Base-by-base conservation (phyloP, 2,329 filamentous ascomycete species). In the Diaporthe helianthi region DNA sequence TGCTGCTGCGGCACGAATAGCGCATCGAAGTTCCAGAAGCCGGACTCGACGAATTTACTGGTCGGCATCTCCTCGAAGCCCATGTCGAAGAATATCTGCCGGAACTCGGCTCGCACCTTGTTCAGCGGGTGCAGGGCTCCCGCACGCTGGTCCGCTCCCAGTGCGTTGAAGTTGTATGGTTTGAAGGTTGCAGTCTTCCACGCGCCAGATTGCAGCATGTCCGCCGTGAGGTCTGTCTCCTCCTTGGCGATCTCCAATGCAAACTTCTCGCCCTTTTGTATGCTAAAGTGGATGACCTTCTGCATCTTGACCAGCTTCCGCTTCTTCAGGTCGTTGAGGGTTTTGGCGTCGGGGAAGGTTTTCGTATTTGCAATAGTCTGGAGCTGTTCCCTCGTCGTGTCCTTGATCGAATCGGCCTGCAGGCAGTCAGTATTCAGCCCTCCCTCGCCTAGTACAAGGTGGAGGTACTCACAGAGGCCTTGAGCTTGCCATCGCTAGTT, bases 11-110 rank as follows among this genome's bases (percentile, higher is more conserved):
- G 95, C 65, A 98, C 95, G 80, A 95, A 98, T 72, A 99, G 93
- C 29, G 94, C 90, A 78, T 98, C 95, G 80, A 98, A 98, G 82
- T 98, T 98, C 94, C 96, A 99, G 90, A 98, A 98, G 55, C 95
- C 94, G 15, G 94, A 95, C 83, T 99, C 96, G 72, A 98, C 94
- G 79, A 91, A 98, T 79, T 93, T 89, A 82, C 92, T 92, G 61
- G 95, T 98, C 17, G 94, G 93, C 96, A 99, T 98, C 85, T 99
- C 96, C 77, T 95, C 91, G 84, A 98, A 99, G 65, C 95, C 96
- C 90, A 97, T 97, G 79, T 97, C 94, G 83, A 99, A 98, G 89
- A 99, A 99, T 79, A 99, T 98, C 78, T 96, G 92, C 69, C 96
- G 87, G 87, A 99, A 97, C 82, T 98, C 96, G 76, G 93, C 89